Evolutionary conservation across 257 asterid species (phyloP).

Genomic region (Parsonsia alboflavescens): DNA sequence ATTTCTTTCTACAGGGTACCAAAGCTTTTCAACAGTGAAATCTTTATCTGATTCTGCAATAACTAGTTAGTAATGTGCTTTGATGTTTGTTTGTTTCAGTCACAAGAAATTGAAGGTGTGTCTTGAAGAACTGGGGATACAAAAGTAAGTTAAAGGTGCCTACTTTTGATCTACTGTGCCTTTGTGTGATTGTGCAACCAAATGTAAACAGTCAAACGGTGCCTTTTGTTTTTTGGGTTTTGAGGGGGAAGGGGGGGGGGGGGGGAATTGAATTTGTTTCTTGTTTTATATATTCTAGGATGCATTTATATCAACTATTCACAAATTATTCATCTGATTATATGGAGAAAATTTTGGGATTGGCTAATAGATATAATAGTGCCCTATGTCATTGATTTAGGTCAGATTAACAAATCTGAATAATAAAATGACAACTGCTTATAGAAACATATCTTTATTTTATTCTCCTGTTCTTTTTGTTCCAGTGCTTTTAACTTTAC

Average conservation of each 20-base stretch:
- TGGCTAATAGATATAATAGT: neutral
- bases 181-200: neutral
- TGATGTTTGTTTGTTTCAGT: conserved; percentile 43
- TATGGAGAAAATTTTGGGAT: neutral
- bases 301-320: neutral
- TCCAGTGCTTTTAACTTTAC: no score
- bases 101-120: conserved; percentile 68
- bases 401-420: neutral
- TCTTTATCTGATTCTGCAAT: conserved; percentile 11
- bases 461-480: neutral
- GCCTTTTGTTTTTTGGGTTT: neutral
- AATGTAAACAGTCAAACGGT: neutral
- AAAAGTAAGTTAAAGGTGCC: conserved; percentile 54
- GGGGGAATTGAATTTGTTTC: neutral
- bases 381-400: neutral
- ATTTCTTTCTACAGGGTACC: conserved; percentile 87
- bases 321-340: neutral
- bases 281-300: neutral
- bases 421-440: neutral
- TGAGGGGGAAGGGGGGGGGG: neutral
- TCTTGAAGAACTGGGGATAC: conserved; percentile 65
- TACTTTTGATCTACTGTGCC: conserved; percentile 9
- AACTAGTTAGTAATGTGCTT: conserved; percentile 13
- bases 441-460: neutral
- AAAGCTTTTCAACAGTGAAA: conserved; percentile 16